These are phyloP conservation scores for Rosa rugosa DNA, from an alignment of 306 rosid genomes.

Conservation along the genomic window DNA sequence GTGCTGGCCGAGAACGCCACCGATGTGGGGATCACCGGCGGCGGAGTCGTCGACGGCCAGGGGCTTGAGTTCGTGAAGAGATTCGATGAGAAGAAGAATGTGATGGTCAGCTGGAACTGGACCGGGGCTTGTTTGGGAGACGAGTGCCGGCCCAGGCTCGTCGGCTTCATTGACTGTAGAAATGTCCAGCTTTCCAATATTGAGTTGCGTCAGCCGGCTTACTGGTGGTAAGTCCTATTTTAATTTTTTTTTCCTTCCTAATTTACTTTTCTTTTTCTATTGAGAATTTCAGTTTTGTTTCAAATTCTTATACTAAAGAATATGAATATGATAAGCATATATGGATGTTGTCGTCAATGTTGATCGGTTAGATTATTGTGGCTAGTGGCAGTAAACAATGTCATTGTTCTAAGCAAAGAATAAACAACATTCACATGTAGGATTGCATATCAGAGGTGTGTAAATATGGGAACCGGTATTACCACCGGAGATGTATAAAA, in stretches of 20 bases:
- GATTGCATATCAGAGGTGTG: background rate
- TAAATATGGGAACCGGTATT: background rate
- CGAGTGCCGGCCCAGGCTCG: constrained; percentile 82
- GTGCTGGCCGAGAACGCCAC: constrained; percentile 81
- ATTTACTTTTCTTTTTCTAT: background rate
- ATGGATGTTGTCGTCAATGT: background rate
- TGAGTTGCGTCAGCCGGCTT: constrained; percentile 68
- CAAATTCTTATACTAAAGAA: too few relatives aligned
- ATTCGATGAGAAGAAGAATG: constrained; percentile 67
- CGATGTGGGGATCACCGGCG: constrained; percentile 74
- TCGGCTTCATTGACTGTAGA: constrained; percentile 61
- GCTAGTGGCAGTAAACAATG: background rate
- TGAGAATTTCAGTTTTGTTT: too few relatives aligned
- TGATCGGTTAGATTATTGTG: background rate
- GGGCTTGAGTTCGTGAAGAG: constrained; percentile 67
- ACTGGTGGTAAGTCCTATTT: constrained; percentile 69
- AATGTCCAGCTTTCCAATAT: constrained; percentile 57
- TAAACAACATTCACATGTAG: background rate
- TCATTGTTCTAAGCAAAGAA: background rate
- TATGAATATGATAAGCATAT: too few relatives aligned
- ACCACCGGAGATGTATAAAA: too few relatives aligned
- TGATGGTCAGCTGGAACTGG: constrained; percentile 92
- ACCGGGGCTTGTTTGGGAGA: constrained; percentile 84
- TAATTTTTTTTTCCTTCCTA: too few relatives aligned
- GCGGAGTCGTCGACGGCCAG: constrained; percentile 91